Evolutionary conservation across 2,329 filamentous ascomycete genomes (phyloP).

Genomic region (Cladophialophora carrionii): DNA sequence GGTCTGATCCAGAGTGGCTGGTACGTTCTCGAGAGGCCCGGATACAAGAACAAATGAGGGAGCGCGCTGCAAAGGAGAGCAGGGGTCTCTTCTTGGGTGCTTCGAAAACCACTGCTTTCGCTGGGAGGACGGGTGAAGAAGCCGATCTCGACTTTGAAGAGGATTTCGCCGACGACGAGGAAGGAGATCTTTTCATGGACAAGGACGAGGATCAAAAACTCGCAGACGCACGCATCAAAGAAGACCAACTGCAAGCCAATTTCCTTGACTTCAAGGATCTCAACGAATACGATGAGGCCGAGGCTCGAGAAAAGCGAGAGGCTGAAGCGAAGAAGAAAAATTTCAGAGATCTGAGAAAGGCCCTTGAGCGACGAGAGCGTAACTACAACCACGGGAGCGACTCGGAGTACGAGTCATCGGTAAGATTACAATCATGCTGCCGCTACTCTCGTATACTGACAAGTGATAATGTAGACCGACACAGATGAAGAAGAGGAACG

Average conservation of each 20-base stretch:
- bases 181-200: slow-evolving; percentile 70
- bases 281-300: slow-evolving; percentile 69
- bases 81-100: slow-evolving; percentile 51
- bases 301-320: slow-evolving; percentile 64
- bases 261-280: slow-evolving; percentile 78
- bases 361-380: slow-evolving; percentile 80
- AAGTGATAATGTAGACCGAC: slow-evolving; percentile 26
- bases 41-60: slow-evolving; percentile 61
- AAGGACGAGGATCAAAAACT: slow-evolving; percentile 79
- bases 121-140: slow-evolving; percentile 53
- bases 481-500: slow-evolving; percentile 62
- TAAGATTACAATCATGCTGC: slow-evolving; percentile 45
- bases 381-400: slow-evolving; percentile 84
- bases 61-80: slow-evolving; percentile 55
- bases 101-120: slow-evolving; percentile 19
- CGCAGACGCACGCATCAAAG: slow-evolving; percentile 71
- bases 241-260: slow-evolving; percentile 84
- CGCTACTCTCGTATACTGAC: slow-evolving; percentile 38
- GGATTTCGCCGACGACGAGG: slow-evolving; percentile 87
- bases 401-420: slow-evolving; percentile 59
- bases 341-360: slow-evolving; percentile 78
- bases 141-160: slow-evolving; percentile 70
- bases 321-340: slow-evolving; percentile 70
- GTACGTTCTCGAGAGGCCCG: slow-evolving; percentile 63
- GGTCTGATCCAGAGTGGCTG: slow-evolving; percentile 77